These are phyloP conservation scores for Papiliotrema laurentii DNA, from an alignment of 1,284 basidiomycete species.

Conservation along the genomic window DNA sequence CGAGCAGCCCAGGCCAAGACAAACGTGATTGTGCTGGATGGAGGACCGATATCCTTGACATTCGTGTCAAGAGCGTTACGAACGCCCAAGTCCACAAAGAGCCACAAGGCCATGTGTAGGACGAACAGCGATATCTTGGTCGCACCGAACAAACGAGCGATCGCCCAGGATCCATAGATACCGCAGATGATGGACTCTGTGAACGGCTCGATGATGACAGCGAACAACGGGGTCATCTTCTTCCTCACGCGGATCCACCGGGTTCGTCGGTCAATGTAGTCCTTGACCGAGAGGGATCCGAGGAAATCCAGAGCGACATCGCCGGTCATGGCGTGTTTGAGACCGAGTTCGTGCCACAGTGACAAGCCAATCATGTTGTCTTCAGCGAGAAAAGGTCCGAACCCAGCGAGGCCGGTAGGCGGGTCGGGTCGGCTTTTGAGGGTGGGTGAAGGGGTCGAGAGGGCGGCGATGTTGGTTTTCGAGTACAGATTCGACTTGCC, in stretches of 20 bases:
- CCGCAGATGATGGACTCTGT: slow-evolving; percentile 76
- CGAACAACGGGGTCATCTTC: slow-evolving; percentile 71
- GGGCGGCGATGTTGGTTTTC: slow-evolving; percentile 61
- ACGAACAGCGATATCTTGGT: slow-evolving; percentile 61
- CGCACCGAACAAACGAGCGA: slow-evolving; percentile 56
- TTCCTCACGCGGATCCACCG: slow-evolving; percentile 94
- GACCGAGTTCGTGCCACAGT: slow-evolving; percentile 83
- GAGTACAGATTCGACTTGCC: slow-evolving; percentile 96
- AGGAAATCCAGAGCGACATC: slow-evolving; percentile 86
- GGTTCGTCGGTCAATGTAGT: slow-evolving; percentile 78
- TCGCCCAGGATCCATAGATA: slow-evolving; percentile 58
- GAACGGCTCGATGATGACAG: slow-evolving; percentile 80
- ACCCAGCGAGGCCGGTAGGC: slow-evolving; percentile 61
- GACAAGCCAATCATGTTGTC: slow-evolving; percentile 91
- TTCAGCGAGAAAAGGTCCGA: slow-evolving; percentile 82
- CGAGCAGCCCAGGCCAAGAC: slow-evolving; percentile 69
- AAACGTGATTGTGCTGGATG: slow-evolving; percentile 54
- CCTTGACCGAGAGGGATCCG: slow-evolving; percentile 71
- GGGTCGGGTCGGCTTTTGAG: slow-evolving; percentile 26
- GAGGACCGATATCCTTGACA: slow-evolving; percentile 64
- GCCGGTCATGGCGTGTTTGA: slow-evolving; percentile 78
- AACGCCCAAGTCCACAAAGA: slow-evolving; percentile 44
- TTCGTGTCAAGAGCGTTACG: slow-evolving; percentile 48
- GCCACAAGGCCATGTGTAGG: slow-evolving; percentile 65
- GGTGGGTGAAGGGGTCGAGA: slow-evolving; percentile 37